phyloP scores from a whole-genome alignment of 192 early-diverging fungal species.

The Helicostylum pulchrum region DNA sequence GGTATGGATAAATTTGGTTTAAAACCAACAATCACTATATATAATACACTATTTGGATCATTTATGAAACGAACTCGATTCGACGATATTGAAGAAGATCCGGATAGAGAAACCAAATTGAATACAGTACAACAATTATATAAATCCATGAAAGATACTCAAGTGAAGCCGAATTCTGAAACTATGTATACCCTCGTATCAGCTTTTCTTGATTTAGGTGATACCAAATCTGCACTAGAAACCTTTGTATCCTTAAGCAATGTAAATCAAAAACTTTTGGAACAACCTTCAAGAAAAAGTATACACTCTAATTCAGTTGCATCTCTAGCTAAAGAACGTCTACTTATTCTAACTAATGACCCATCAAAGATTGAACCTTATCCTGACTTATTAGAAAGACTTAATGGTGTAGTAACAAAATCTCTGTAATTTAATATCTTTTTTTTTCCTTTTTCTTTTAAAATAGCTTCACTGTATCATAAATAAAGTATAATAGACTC shows the following conservation, averaged over 20 bases:
- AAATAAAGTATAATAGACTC: background rate
- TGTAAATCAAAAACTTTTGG: background rate
- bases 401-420: conserved; percentile 14
- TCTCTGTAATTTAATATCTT: conserved; percentile 8
- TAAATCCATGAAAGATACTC: conserved; percentile 19
- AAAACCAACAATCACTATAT: conserved; percentile 22
- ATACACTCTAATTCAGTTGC: conserved; percentile 12
- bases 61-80: conserved; percentile 8
- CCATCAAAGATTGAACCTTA: conserved; percentile 11
- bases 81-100: background rate
- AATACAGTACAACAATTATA: conserved; percentile 15
- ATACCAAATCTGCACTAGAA: conserved; percentile 28
- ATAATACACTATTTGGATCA: conserved; percentile 27
- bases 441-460: background rate
- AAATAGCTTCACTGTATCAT: background rate
- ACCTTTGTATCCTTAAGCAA: conserved; percentile 29
- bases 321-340: conserved; percentile 2
- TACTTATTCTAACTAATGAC: background rate
- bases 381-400: conserved; percentile 6
- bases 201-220: conserved; percentile 35
- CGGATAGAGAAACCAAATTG: conserved; percentile 5
- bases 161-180: conserved; percentile 24
- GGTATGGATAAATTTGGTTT: conserved; percentile 5
- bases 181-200: conserved; percentile 35
- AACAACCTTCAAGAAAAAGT: background rate